phyloP scores from a whole-genome alignment of 2,329 filamentous ascomycete genomes.

The Fusarium verticillioides region DNA sequence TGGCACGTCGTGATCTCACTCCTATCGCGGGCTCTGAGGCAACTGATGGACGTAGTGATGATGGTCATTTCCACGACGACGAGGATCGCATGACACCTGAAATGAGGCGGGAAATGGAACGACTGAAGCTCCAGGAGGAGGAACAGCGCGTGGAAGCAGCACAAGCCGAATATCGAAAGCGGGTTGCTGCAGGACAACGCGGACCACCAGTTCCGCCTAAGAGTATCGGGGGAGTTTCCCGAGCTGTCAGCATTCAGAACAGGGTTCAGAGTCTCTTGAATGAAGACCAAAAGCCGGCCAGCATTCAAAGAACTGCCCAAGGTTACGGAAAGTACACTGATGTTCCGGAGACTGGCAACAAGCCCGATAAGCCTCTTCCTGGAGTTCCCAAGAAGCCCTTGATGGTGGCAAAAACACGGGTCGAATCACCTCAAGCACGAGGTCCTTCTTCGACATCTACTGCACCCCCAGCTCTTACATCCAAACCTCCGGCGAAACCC shows the following conservation, averaged over 20 bases:
- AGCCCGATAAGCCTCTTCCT: constrained; percentile 54
- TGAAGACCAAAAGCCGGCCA: constrained; percentile 73
- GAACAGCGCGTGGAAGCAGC: constrained; percentile 90
- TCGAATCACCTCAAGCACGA: constrained; percentile 42
- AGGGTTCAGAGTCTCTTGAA: constrained; percentile 87
- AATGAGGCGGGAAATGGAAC: constrained; percentile 89
- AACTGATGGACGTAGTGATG: constrained; percentile 68
- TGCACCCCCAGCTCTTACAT: constrained; percentile 38
- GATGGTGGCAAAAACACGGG: constrained; percentile 47
- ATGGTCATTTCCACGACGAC: constrained; percentile 68
- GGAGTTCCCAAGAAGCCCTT: constrained; percentile 65
- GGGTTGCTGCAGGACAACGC: constrained; percentile 66
- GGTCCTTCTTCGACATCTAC: constrained; percentile 33
- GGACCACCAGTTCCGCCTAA: constrained; percentile 59
- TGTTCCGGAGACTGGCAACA: constrained; percentile 51
- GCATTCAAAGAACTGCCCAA: constrained; percentile 77
- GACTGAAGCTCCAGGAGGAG: constrained; percentile 82
- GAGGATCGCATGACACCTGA: constrained; percentile 83
- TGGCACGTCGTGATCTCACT: constrained; percentile 65
- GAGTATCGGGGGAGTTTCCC: constrained; percentile 67
- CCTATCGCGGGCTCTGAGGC: constrained; percentile 82
- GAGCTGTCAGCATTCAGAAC: constrained; percentile 89
- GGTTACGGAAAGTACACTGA: constrained; percentile 92
- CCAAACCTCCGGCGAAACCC: constrained; percentile 55
- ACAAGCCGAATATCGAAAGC: constrained; percentile 85